phyloP scores from a whole-genome alignment of 306 rosid genomes.

The Malus sieversii region DNA sequence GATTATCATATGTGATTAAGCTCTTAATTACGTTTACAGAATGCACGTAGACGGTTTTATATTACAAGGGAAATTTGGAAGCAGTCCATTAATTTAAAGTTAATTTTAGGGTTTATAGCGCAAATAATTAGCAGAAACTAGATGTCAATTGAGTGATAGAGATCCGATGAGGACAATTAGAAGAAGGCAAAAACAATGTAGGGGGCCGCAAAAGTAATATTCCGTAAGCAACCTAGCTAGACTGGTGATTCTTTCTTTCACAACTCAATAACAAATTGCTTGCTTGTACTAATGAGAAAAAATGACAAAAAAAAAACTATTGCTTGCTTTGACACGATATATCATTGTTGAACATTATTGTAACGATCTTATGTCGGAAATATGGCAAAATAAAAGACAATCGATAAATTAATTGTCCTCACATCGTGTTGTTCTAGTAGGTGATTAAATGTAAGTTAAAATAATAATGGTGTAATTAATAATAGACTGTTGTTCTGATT shows the following conservation, averaged over 20 bases:
- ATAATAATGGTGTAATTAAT: too few species aligned
- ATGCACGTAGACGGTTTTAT: conserved; percentile 4
- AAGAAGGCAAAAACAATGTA: background rate
- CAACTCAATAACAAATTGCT: background rate
- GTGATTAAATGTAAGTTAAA: too few species aligned
- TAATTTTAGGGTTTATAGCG: background rate
- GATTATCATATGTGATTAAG: background rate
- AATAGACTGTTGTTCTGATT: background rate
- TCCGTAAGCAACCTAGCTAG: background rate
- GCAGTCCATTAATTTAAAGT: background rate
- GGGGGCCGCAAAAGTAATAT: conserved; percentile 9
- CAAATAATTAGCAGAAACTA: background rate
- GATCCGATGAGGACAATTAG: background rate
- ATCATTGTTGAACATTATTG: background rate
- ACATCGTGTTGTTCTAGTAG: too few species aligned
- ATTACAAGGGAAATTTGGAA: background rate
- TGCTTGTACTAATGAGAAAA: background rate
- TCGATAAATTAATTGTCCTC: too few species aligned
- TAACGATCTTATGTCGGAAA: too few species aligned
- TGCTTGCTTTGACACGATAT: background rate
- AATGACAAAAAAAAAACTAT: too few species aligned
- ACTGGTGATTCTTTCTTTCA: conserved; percentile 3
- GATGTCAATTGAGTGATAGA: background rate
- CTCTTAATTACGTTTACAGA: background rate
- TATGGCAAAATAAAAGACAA: background rate